Base-by-base conservation (phyloP, 2,329 filamentous ascomycete species). In the Dothideomycetidae sp. region DNA sequence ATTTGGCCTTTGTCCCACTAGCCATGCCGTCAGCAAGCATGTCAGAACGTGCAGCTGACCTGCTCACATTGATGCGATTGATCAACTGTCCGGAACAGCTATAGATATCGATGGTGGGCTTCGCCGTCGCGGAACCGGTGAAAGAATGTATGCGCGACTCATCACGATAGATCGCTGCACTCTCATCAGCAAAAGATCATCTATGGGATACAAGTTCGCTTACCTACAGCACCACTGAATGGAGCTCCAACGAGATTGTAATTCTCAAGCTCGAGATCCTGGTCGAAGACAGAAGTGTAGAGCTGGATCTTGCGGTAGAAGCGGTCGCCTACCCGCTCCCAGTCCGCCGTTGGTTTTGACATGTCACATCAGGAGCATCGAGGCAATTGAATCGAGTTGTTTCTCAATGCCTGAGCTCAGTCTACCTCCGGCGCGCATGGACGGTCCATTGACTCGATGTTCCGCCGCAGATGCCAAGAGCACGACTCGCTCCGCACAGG, bases 271-370 rank as follows among this genome's bases (percentile, higher is more conserved):
- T 98, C 86, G 44, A 94, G 68, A 55, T 93, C 85, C 54, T 81
- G 74, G 60, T 93, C 85, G 58, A 96, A 98, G 46, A 96, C 73
- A 47, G 78, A 81, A 43, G 85, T 86, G 67, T 96, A 98, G 43
- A 93, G 74, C 60, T 88, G 81, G 40, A 82, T 78, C 66, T 93
- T 94, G 58, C 88, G 82, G 65, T 96, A 98, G 68, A 92, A 96
- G 53, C 75, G 79, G 60, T 92, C 81, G 55, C 84, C 90, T 48
- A 96, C 75, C 60, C 75, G 81, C 67, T 93, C 85, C 90, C 90
- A 98, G 59, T 88, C 83, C 51, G 83, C 81, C 50, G 83, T 83
- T 53, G 86, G 71, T 53, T 75, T 77, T 43, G 64, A 61, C 59
- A 61, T 61, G 36, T 44, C 44, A 46, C 23, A 35, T 33, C 12